Percentiles rank a stretch among this genome's conserved stretches.
phyloP scores from a whole-genome alignment of 345 rosid genomes.

The Litchi chinensis region DNA sequence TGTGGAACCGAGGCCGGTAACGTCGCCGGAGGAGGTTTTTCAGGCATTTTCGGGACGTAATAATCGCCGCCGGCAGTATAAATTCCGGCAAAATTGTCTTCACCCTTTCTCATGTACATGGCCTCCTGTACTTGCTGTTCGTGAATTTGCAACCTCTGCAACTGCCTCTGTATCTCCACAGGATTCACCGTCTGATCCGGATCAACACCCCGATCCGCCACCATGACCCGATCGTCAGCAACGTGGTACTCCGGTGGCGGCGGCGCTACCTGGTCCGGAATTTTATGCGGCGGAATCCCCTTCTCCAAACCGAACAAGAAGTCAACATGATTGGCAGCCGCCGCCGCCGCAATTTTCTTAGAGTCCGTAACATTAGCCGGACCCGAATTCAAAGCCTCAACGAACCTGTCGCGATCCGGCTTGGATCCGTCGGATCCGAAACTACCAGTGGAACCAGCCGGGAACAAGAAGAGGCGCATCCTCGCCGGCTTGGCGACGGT shows the following conservation, averaged over 20 bases:
- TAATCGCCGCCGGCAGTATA: slow-evolving; percentile 47
- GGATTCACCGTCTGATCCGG: slow-evolving; percentile 51
- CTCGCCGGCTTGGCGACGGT: slow-evolving; percentile 75
- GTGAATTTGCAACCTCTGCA: slow-evolving; percentile 77
- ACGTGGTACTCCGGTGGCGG: slow-evolving; percentile 23
- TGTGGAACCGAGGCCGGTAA: slow-evolving; percentile 33
- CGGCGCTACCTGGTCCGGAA: slow-evolving; percentile 31
- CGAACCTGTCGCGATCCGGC: slow-evolving; percentile 79
- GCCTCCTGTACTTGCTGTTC: slow-evolving; percentile 45
- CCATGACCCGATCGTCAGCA: slow-evolving; percentile 36
- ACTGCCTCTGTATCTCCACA: slow-evolving; percentile 58
- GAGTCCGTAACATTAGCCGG: slow-evolving; percentile 38
- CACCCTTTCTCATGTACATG: slow-evolving; percentile 50
- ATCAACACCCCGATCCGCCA: slow-evolving; percentile 42
- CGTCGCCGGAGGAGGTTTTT: slow-evolving; percentile 36
- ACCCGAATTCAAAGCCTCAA: slow-evolving; percentile 68
- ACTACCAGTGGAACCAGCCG: slow-evolving; percentile 37
- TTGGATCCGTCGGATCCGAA: slow-evolving; percentile 59
- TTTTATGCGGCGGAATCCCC: slow-evolving; percentile 36
- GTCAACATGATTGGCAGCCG: slow-evolving; percentile 53
- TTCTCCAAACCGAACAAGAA: slow-evolving; percentile 81
- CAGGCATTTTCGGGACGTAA: slow-evolving; percentile 50
- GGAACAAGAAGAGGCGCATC: slow-evolving; percentile 82
- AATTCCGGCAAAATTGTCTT: slow-evolving; percentile 41
- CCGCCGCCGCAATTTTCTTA: slow-evolving; percentile 32